phyloP scores from a whole-genome alignment of 345 rosid genomes.

The Arabidopsis suecica region DNA sequence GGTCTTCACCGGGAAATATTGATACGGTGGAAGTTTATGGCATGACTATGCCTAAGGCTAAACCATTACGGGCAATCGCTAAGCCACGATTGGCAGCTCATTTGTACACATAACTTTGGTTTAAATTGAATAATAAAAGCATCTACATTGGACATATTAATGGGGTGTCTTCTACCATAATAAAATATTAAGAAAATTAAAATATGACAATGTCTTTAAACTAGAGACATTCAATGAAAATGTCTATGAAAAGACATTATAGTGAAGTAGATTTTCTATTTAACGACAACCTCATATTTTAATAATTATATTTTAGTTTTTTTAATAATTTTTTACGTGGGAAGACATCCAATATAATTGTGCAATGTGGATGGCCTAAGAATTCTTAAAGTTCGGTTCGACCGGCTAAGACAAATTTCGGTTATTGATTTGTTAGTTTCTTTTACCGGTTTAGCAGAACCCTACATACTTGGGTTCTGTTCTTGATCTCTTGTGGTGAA shows the following conservation, averaged over 20 bases:
- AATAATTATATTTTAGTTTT: no score
- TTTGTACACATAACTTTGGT: constrained; percentile 46
- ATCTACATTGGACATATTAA: no score
- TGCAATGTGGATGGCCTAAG: background rate
- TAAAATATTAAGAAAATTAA: no score
- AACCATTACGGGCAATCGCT: constrained; percentile 66
- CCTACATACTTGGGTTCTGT: background rate
- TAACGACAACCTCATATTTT: no score
- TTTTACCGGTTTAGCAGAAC: constrained; percentile 15
- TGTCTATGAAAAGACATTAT: no score
- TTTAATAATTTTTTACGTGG: no score
- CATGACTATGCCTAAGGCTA: constrained; percentile 96
- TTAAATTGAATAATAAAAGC: background rate
- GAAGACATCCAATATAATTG: no score
- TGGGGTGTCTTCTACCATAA: no score
- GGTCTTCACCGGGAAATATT: constrained; percentile 64
- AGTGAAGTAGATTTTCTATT: no score
- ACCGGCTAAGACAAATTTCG: background rate
- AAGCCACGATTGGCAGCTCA: constrained; percentile 63
- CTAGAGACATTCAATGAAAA: no score
- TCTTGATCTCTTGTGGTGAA: background rate
- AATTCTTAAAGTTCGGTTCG: background rate
- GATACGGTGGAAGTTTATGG: constrained; percentile 79
- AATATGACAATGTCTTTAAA: no score
- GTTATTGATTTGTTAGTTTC: background rate